Percentiles rank a stretch among this genome's conserved stretches.
Conservation (phyloP, 75 land plant genomes). For the Pinus taeda region DNA sequence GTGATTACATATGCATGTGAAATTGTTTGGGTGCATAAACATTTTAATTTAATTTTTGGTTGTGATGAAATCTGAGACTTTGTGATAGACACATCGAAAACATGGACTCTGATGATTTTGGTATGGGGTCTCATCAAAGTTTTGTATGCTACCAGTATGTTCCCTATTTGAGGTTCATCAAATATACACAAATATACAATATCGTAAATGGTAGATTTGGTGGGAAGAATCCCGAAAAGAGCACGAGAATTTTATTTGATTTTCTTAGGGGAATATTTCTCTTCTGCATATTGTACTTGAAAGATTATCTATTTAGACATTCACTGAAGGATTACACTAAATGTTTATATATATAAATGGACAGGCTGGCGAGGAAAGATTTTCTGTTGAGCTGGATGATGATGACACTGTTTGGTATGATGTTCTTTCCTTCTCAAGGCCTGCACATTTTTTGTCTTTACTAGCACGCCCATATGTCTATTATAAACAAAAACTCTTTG, state of each 20-base stretch:
- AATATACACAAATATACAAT: too few species aligned
- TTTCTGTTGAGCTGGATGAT: conserved; percentile 79
- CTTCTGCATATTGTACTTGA: neutral
- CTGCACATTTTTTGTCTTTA: conserved; percentile 76
- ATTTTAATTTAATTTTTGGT: neutral
- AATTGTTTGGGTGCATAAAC: neutral
- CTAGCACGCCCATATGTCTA: conserved; percentile 73
- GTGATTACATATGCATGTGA: neutral
- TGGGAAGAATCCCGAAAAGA: neutral
- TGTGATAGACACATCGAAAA: too few species aligned
- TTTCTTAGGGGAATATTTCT: neutral
- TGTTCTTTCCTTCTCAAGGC: conserved; percentile 86
- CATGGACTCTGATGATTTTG: too few species aligned
- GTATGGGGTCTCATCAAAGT: neutral
- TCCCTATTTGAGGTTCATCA: too few species aligned
- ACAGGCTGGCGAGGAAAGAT: conserved; percentile 97
- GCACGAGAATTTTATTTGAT: neutral
- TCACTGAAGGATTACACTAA: neutral
- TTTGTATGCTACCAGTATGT: neutral
- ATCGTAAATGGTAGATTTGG: neutral
- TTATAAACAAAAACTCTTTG: conserved; percentile 67
- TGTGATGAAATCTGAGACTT: neutral
- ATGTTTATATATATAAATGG: neutral
- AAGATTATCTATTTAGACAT: neutral
- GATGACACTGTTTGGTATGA: conserved; percentile 95